Percentiles rank a stretch among this genome's conserved stretches.
Evolutionary conservation across 1,139 yeast species (phyloP).

Genomic region (Hemisphaericaspora xylanilytica): DNA sequence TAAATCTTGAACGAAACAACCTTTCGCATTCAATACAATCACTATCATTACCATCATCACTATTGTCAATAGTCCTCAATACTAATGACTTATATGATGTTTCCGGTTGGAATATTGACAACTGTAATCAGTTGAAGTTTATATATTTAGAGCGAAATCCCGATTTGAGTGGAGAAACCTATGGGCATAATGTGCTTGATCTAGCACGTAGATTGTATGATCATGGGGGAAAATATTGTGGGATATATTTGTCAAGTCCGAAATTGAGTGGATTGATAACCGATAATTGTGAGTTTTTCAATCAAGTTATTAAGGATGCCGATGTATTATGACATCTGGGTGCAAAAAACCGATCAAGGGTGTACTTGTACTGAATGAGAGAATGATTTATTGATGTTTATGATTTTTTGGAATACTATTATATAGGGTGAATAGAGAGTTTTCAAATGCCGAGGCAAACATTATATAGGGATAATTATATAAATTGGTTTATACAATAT

Average conservation of each 20-base stretch:
- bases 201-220: conserved; percentile 2
- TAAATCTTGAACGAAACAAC: conserved; percentile 11
- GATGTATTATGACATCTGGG: not conserved
- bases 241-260: conserved; percentile 5
- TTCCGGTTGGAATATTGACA: conserved; percentile 6
- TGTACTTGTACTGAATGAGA: not conserved
- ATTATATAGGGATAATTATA: too few species aligned
- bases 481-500: too few species aligned
- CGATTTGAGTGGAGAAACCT: conserved; percentile 4
- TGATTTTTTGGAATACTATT: too few species aligned
- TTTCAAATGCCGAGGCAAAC: too few species aligned
- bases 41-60: conserved; percentile 8
- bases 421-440: too few species aligned
- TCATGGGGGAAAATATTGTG: not conserved
- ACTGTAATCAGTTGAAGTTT: conserved; percentile 6
- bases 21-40: conserved; percentile 4
- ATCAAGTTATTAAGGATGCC: conserved; percentile 6
- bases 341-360: too few species aligned
- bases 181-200: conserved; percentile 1
- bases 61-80: conserved; percentile 6
- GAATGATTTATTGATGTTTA: not conserved
- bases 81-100: conserved; percentile 10
- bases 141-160: conserved; percentile 10
- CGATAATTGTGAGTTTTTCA: conserved; percentile 4
- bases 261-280: not conserved